Evolutionary conservation across 495 filamentous ascomycete species (phyloP).

Genomic region (Aspergillus hancockii): DNA sequence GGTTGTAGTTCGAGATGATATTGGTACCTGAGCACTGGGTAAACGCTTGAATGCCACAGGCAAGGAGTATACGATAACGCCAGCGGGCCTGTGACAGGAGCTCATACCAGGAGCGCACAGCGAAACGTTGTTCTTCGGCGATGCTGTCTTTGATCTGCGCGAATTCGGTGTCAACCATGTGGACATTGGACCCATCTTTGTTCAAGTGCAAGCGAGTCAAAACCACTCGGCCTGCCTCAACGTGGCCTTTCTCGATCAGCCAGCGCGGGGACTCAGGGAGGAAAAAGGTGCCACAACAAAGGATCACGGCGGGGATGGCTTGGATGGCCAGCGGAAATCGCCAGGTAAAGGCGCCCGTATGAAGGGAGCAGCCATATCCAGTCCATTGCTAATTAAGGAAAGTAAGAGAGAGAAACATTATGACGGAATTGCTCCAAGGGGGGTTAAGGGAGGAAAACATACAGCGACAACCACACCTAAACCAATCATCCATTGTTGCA

Average conservation of each 20-base stretch:
- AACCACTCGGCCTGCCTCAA: constrained; percentile 10
- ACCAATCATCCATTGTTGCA: constrained; percentile 49
- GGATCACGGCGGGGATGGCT: constrained; percentile 48
- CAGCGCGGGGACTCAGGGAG: constrained; percentile 59
- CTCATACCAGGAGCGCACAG: constrained; percentile 22
- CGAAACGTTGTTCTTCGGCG: constrained; percentile 16
- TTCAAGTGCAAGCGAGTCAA: constrained; percentile 12
- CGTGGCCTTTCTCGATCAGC: constrained; percentile 42
- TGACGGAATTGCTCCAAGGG: neutral
- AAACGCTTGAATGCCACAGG: constrained; percentile 17
- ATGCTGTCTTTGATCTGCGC: constrained; percentile 19
- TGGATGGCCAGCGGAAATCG: constrained; percentile 58
- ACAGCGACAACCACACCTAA: constrained; percentile 49
- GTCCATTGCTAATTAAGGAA: constrained; percentile 41
- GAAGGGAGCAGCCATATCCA: constrained; percentile 53
- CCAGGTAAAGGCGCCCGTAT: constrained; percentile 51
- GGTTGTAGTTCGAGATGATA: constrained; percentile 18
- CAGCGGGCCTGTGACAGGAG: constrained; percentile 13
- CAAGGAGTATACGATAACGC: constrained; percentile 18
- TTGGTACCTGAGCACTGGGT: constrained; percentile 20
- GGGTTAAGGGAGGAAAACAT: constrained; percentile 32
- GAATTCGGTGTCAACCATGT: constrained; percentile 24
- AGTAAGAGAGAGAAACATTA: neutral
- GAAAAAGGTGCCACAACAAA: constrained; percentile 50
- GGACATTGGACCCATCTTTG: neutral